phyloP scores from a whole-genome alignment of 1,139 yeast genomes.

The Starmera stellimalicola region DNA sequence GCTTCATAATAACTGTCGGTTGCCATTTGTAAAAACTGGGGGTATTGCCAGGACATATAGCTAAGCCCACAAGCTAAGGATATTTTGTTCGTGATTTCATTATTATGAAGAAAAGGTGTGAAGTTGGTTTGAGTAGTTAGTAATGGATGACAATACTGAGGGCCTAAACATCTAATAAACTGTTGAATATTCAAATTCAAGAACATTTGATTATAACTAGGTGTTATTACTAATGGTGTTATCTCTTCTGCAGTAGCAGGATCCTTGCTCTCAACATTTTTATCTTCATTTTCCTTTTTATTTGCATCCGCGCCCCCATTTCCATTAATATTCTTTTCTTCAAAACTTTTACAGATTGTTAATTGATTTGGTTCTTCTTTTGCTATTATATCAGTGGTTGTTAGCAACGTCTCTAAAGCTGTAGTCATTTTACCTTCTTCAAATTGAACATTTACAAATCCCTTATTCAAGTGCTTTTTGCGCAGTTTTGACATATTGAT shows the following conservation, averaged over 20 bases:
- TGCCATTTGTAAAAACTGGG: slow-evolving; percentile 7
- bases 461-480: slow-evolving; percentile 2
- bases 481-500: slow-evolving; percentile 10
- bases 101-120: slow-evolving; percentile 21
- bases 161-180: slow-evolving; percentile 30
- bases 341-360: neutral
- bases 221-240: too few species aligned
- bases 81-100: slow-evolving; percentile 25
- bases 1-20: slow-evolving; percentile 6
- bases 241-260: neutral
- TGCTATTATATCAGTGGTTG: too few species aligned
- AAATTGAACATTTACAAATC: slow-evolving; percentile 2
- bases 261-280: neutral
- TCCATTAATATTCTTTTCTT: neutral
- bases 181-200: slow-evolving; percentile 26
- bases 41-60: slow-evolving; percentile 22
- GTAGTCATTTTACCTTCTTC: neutral
- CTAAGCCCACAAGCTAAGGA: slow-evolving; percentile 32
- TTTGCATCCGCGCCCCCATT: neutral
- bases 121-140: slow-evolving; percentile 31
- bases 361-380: too few species aligned
- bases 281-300: neutral
- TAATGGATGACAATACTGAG: slow-evolving; percentile 32
- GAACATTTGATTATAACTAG: slow-evolving; percentile 16
- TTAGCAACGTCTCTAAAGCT: neutral